Conservation (phyloP, 305 asterid genomes). For the Striga hermonthica region DNA sequence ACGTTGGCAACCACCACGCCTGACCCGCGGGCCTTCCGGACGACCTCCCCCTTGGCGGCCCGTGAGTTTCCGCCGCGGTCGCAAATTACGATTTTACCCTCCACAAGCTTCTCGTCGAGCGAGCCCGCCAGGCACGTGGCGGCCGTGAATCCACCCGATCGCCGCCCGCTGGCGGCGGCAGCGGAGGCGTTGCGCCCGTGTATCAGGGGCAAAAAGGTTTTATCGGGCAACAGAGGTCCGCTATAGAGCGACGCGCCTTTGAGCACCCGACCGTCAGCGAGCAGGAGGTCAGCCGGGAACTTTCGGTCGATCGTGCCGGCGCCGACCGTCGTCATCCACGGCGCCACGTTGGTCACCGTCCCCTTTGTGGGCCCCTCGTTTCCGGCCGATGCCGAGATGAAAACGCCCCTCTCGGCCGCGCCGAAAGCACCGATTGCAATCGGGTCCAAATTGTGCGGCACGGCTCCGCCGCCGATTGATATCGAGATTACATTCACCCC, state of each 20-base stretch:
- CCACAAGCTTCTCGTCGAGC: slow-evolving; percentile 42
- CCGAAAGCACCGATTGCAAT: slow-evolving; percentile 74
- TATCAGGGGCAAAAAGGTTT: slow-evolving; percentile 43
- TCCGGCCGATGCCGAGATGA: slow-evolving; percentile 78
- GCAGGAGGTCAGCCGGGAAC: slow-evolving; percentile 64
- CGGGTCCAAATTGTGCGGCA: slow-evolving; percentile 56
- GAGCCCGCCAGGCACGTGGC: slow-evolving; percentile 50
- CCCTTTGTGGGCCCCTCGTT: slow-evolving; percentile 62
- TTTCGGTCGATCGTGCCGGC: slow-evolving; percentile 78
- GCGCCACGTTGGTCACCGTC: slow-evolving; percentile 75
- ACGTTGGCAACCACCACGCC: slow-evolving; percentile 71
- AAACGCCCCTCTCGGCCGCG: slow-evolving; percentile 67
- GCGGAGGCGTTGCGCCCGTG: slow-evolving; percentile 60
- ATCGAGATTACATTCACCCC: slow-evolving; percentile 69
- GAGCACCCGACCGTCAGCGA: slow-evolving; percentile 50
- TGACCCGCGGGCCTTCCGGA: slow-evolving; percentile 58
- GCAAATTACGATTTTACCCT: slow-evolving; percentile 76
- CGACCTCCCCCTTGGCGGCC: slow-evolving; percentile 62
- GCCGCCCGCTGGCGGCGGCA: slow-evolving; percentile 29
- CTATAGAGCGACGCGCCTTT: slow-evolving; percentile 58
- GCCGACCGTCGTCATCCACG: slow-evolving; percentile 86
- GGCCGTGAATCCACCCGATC: slow-evolving; percentile 40
- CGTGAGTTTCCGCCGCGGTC: slow-evolving; percentile 71
- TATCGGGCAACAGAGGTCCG: slow-evolving; percentile 33
- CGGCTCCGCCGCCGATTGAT: slow-evolving; percentile 70